A percentile compares a stretch with the other conserved stretches of the same genome.
These are phyloP conservation scores for Zygoascus biomembranicola DNA, from an alignment of 805 yeast species.

Conservation along the genomic window DNA sequence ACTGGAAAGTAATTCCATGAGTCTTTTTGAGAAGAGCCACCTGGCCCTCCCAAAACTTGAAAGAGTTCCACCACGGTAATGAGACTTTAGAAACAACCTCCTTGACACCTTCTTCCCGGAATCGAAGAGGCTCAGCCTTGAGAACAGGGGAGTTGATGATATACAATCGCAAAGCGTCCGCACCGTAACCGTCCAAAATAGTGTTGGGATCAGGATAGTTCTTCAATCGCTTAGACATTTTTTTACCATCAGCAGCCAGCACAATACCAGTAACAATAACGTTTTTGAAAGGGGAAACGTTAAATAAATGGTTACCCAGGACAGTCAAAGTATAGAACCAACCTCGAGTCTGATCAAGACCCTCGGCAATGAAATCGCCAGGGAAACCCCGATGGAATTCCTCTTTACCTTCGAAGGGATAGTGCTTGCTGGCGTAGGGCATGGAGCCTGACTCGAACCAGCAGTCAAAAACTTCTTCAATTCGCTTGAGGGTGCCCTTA, in stretches of 20 bases:
- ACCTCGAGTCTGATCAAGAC: conserved; percentile 99
- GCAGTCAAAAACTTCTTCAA: conserved; percentile 98
- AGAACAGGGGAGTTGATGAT: conserved; percentile 95
- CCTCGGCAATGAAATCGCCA: conserved; percentile 96
- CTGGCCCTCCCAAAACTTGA: conserved; percentile 92
- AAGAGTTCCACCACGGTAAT: conserved; percentile 98
- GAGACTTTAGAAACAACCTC: conserved; percentile 94
- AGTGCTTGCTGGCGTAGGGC: conserved; percentile 97
- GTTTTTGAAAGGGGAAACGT: conserved; percentile 87
- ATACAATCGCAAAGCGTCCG: conserved; percentile 94
- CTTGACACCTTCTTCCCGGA: conserved; percentile 97
- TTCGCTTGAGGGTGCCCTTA: conserved; percentile 77
- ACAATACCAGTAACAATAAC: conserved; percentile 96
- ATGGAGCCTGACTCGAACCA: conserved; percentile 99
- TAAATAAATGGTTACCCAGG: conserved; percentile 89
- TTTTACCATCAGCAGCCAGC: conserved; percentile 95
- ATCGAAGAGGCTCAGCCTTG: conserved; percentile 92
- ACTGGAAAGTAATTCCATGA: conserved; percentile 60
- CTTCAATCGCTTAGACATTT: conserved; percentile 97
- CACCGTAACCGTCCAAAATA: conserved; percentile 84
- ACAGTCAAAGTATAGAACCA: conserved; percentile 98
- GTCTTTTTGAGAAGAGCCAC: conserved; percentile 76
- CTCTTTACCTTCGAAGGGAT: conserved; percentile 85
- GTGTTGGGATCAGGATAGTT: conserved; percentile 93
- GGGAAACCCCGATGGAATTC: conserved; percentile 73